A percentile compares a stretch with the other conserved stretches of the same genome.
These are phyloP conservation scores for Lichtheimia hyalospora DNA, from an alignment of 371 early-diverging fungal species.

Conservation along the genomic window DNA sequence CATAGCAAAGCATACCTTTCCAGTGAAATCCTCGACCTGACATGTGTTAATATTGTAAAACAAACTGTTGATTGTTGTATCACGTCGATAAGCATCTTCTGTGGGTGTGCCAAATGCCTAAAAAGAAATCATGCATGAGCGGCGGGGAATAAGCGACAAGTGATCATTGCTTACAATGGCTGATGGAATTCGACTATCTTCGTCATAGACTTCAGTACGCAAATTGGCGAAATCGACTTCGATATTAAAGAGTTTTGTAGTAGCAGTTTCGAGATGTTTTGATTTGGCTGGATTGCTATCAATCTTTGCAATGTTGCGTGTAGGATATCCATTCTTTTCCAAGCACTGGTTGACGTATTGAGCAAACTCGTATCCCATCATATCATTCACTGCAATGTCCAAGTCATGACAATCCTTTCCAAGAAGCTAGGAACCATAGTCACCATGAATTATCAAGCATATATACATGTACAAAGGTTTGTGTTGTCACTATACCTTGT, in stretches of 20 bases:
- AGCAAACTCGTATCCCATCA: constrained; percentile 97
- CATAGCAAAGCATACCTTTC: constrained; percentile 39
- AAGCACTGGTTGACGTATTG: constrained; percentile 70
- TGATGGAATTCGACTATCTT: constrained; percentile 83
- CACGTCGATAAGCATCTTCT: constrained; percentile 98
- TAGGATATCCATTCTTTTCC: constrained; percentile 46
- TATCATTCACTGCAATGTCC: constrained; percentile 94
- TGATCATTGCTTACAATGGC: constrained; percentile 47
- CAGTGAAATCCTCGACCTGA: constrained; percentile 93
- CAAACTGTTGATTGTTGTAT: constrained; percentile 98
- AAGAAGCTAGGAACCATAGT: constrained; percentile 64
- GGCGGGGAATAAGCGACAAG: background rate
- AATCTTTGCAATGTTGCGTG: constrained; percentile 77
- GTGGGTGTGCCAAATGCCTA: constrained; percentile 90
- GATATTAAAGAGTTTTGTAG: constrained; percentile 78
- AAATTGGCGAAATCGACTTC: constrained; percentile 97
- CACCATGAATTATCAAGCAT: background rate
- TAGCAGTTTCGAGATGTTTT: constrained; percentile 99
- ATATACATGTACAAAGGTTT: background rate
- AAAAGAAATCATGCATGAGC: background rate
- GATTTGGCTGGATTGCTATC: constrained; percentile 95
- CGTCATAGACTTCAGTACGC: constrained; percentile 90
- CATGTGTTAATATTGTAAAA: constrained; percentile 96
- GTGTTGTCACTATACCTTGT: constrained; percentile 70
- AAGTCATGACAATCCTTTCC: constrained; percentile 90